Evolutionary conservation across 108 stramenopile species (phyloP), one percentile per base, ranked within the genome.

Genomic region (Pseudonitzschia multiseries): DNA sequence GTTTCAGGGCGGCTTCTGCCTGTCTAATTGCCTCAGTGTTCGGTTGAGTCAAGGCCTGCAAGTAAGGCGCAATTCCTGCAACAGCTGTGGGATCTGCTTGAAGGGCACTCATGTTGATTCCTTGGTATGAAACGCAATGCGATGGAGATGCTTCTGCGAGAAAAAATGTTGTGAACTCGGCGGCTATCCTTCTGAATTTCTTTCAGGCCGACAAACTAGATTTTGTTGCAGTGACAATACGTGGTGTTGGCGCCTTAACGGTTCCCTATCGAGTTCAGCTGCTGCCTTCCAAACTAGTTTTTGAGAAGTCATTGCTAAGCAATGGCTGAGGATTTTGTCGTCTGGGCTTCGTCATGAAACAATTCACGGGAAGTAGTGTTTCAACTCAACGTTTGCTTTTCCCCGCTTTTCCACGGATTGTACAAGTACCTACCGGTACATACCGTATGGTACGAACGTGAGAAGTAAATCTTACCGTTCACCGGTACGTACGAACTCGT

Each of bases 1-100:
- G 91, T 73, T 98, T 98, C 52, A 98, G 74, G 21, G 91, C 84
- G 24, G 68, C 68, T 81, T 96, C 96, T 2, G 96, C 96, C 31
- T 84, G 83, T 72, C 96, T 89, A 78, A 97, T 97, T 24, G 90
- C 83, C 24, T 89, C 82, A 6, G 96, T 97, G 70, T 97, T 91
- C 9, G 93, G 93, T 53, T 91, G 89, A 8, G 94, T 94, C 60
- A 97, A 77, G 18, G 88, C 90, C 12, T 80, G 65, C 63, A 96
- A 82, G 56, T 88, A 64, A 69, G 18, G 27, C 18, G 69, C 50
- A 8, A 79, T 43, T 36, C 36, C 36, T 26, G 54, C 13, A 9
- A 26, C 26, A 43, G 72, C 61, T 4, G 43, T 48, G 43, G 77
- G 71, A 26, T 79, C 79, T 28, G 72, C 42, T 43, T 72, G 73